Percentiles rank a stretch among this genome's conserved stretches.
These are phyloP conservation scores for Diaporthe citri DNA, from an alignment of 2,329 filamentous ascomycete genomes.

Conservation along the genomic window DNA sequence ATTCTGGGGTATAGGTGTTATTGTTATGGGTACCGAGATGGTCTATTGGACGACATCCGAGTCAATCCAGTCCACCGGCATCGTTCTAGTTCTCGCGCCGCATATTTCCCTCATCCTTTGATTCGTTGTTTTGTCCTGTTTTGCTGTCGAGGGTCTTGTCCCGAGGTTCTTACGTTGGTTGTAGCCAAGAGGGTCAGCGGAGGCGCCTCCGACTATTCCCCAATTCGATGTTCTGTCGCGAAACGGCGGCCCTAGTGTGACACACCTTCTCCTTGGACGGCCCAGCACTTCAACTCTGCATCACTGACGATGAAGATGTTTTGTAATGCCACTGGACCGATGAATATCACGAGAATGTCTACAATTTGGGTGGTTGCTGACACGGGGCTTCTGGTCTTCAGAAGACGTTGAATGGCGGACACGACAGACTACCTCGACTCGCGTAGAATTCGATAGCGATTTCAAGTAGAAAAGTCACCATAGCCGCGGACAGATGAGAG, in stretches of 20 bases:
- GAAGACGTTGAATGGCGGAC: background rate
- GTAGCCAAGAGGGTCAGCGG: conserved; percentile 6
- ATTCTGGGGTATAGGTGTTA: background rate
- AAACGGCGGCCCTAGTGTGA: conserved; percentile 18
- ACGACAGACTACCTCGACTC: background rate
- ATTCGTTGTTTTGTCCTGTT: background rate
- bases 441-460: too few relatives aligned
- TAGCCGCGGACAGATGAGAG: too few relatives aligned
- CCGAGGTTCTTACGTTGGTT: conserved; percentile 1
- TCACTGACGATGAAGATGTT: background rate
- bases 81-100: background rate
- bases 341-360: background rate
- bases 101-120: conserved; percentile 7
- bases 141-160: conserved; percentile 20
- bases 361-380: background rate
- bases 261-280: background rate
- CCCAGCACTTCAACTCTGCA: background rate
- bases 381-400: background rate
- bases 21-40: background rate
- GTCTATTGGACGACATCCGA: background rate
- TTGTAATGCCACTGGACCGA: conserved; percentile 19
- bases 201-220: conserved; percentile 24
- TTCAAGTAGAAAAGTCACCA: background rate
- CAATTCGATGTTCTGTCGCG: conserved; percentile 29
- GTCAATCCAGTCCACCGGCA: background rate